Percentiles rank a stretch among this genome's conserved stretches.
phyloP scores from a whole-genome alignment of 495 filamentous ascomycete species.

The Monascus purpureus region DNA sequence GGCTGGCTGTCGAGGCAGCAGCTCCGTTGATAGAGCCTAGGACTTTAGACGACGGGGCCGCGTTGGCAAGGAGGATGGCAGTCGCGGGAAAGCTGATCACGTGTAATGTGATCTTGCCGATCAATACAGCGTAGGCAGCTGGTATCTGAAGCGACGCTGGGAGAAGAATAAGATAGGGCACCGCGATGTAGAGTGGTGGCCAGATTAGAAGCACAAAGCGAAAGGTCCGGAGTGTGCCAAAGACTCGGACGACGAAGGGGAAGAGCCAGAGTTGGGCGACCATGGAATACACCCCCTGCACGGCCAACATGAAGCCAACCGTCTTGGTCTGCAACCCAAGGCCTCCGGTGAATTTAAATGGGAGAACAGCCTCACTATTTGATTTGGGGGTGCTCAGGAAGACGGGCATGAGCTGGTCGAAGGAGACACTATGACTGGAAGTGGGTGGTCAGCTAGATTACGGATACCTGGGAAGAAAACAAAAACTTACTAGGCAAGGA shows the following conservation, averaged over 20 bases:
- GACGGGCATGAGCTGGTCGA: slow-evolving; percentile 86
- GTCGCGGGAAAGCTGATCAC: slow-evolving; percentile 78
- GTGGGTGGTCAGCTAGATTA: not conserved
- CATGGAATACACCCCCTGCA: slow-evolving; percentile 87
- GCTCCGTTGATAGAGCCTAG: slow-evolving; percentile 86
- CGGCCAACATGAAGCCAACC: slow-evolving; percentile 74
- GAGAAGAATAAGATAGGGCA: slow-evolving; percentile 80
- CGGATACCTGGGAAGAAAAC: not conserved
- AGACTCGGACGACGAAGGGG: slow-evolving; percentile 51
- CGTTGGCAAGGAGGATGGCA: slow-evolving; percentile 71
- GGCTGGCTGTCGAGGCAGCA: slow-evolving; percentile 78
- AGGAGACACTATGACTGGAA: slow-evolving; percentile 76
- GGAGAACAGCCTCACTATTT: slow-evolving; percentile 41
- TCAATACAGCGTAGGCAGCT: slow-evolving; percentile 58
- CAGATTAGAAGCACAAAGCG: slow-evolving; percentile 65
- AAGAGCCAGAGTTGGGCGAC: slow-evolving; percentile 69
- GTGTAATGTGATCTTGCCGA: slow-evolving; percentile 80
- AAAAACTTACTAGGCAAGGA: slow-evolving; percentile 80
- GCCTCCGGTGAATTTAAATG: slow-evolving; percentile 80
- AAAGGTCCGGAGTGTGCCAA: slow-evolving; percentile 70
- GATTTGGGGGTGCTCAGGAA: slow-evolving; percentile 68
- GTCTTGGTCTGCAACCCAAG: slow-evolving; percentile 67
- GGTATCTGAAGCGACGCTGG: slow-evolving; percentile 54
- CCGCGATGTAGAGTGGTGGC: slow-evolving; percentile 75
- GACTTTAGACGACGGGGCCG: slow-evolving; percentile 62